A percentile compares a stretch with the other conserved stretches of the same genome.
Evolutionary conservation across 441 rosid species (phyloP).

Genomic region (Aleurites moluccanus): DNA sequence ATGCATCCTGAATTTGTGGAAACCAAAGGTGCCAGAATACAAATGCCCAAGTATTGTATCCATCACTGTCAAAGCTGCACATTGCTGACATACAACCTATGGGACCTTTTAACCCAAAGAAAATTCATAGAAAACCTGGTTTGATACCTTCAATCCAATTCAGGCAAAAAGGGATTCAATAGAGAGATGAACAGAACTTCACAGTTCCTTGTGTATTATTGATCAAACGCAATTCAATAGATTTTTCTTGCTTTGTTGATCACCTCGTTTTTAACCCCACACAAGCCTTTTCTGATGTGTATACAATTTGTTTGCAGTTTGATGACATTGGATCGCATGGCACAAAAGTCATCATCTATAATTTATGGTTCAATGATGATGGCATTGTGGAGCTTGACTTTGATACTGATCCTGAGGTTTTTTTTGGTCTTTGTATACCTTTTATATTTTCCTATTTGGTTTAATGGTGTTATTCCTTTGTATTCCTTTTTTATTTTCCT

Average conservation of each 20-base stretch:
- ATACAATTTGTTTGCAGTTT: conserved; percentile 53
- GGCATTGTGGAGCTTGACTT: conserved; percentile 80
- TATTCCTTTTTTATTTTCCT: conserved; percentile 1
- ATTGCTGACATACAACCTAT: background rate
- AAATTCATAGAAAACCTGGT: background rate
- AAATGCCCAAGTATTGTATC: background rate
- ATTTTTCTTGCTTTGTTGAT: background rate
- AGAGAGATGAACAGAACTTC: background rate
- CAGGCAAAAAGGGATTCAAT: background rate
- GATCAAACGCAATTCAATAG: background rate
- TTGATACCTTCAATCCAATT: conserved; percentile 1
- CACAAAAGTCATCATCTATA: conserved; percentile 82
- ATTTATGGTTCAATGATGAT: conserved; percentile 74
- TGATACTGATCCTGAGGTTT: conserved; percentile 64
- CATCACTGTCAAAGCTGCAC: background rate
- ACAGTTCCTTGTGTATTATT: background rate
- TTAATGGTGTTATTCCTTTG: conserved; percentile 18
- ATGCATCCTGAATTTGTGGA: background rate
- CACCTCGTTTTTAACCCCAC: background rate
- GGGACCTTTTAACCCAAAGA: background rate
- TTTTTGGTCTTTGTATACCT: background rate
- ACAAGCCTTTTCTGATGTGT: conserved; percentile 8
- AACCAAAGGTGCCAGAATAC: background rate
- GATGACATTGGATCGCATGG: conserved; percentile 76
- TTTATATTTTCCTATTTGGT: conserved; percentile 9